Percentiles rank a stretch among this genome's conserved stretches.
These are phyloP conservation scores for Curvularia lunata DNA, from an alignment of 2,329 filamentous ascomycete species.

Conservation along the genomic window DNA sequence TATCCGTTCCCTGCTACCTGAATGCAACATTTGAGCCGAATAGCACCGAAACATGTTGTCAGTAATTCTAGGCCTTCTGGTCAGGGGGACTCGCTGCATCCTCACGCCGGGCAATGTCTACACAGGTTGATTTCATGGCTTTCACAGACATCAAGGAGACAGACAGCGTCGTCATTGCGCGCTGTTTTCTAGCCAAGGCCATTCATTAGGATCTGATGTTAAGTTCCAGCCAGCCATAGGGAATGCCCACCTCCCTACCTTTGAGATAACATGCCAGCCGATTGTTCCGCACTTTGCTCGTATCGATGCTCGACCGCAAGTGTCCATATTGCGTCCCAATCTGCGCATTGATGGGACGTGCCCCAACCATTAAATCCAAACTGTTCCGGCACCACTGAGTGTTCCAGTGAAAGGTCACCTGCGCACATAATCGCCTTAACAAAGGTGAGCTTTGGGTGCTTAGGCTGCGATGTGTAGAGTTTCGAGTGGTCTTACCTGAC, in stretches of 20 bases:
- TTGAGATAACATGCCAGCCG: background rate
- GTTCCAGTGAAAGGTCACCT: constrained; percentile 11
- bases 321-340: constrained; percentile 11
- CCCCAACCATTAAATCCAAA: constrained; percentile 15
- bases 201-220: background rate
- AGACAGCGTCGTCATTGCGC: background rate
- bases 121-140: background rate
- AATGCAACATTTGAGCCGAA: constrained; percentile 2
- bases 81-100: constrained; percentile 3
- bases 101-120: background rate
- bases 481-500: constrained; percentile 1
- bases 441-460: background rate
- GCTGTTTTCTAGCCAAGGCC: background rate
- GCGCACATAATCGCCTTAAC: constrained; percentile 10
- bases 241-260: background rate
- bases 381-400: constrained; percentile 5
- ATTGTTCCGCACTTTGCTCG: background rate
- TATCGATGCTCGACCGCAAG: constrained; percentile 6
- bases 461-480: background rate
- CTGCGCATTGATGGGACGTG: constrained; percentile 9
- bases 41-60: constrained; percentile 1
- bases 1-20: constrained; percentile 12
- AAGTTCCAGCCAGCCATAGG: background rate
- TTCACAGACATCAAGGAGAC: background rate
- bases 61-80: background rate